Evolutionary conservation across 2,329 filamentous ascomycete species (phyloP), one percentile per base, ranked within the genome.

Genomic region (Aspergillus sp.): DNA sequence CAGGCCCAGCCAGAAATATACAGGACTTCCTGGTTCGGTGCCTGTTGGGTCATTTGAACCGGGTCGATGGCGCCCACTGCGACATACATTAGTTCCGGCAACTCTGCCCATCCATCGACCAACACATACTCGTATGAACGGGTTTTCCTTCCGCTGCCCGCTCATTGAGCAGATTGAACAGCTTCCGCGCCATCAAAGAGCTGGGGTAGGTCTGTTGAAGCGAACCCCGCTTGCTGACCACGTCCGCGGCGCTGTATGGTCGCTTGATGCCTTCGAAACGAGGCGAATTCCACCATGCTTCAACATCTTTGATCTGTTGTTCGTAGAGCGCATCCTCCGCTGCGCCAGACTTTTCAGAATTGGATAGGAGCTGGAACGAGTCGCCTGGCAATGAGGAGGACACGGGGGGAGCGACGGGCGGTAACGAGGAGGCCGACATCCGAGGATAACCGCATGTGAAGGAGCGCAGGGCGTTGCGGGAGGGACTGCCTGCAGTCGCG

Each of bases 41-140:
- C 95, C 81, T 98, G 95, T 77, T 99, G 95, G 52, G 95, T 96
- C 95, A 99, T 98, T 80, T 99, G 95, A 11, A 98, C 88, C n/a
- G 95, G 95, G 73, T 99, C 95, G 77, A 99, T 96, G 61, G 93
- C 95, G 68, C 95, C 95, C 90, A 99, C 91, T 94, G 55, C 47
- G 20, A 46, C n/a, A 20, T 42, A 18, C 11, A 5, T 22, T 45
- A n/a, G 59, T 69, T 57, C 68, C 4, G 3, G 0, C 4, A 3
- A 46, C 32, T 16, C 12, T 9, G 7, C 3, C 24, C 12, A 24
- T 6, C 0, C 22, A 18, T 32, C 16, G 16, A 10, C 12, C 11
- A 22, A 47, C 6, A 69, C 70, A 72, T 80, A 94, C 91, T 93
- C 16, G 95, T 98, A 76, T 98, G 94, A 61, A 98, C 90, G 20